Base-by-base conservation (phyloP, 2,329 filamentous ascomycete species). In the Botrytis galanthina region DNA sequence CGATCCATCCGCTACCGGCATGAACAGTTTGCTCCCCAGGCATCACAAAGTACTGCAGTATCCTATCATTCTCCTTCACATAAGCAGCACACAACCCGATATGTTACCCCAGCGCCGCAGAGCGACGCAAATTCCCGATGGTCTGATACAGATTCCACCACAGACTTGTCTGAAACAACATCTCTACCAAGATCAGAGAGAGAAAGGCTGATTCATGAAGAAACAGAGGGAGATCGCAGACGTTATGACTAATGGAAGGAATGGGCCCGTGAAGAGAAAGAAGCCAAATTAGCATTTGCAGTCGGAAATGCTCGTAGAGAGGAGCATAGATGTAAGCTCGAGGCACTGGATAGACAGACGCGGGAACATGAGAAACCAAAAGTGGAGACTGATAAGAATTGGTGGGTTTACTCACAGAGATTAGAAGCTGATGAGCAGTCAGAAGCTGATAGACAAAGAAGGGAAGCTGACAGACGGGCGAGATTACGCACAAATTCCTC, bases 331-430 rank as follows among this genome's bases (percentile, higher is more conserved):
- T n/a, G 14, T 51, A 51, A 5, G 5, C 48, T n/a, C 26, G 10
- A 51, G 48, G 26, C 6, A n/a, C 14, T 18, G 5, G n/a, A 54
- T 29, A 18, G 26, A 54, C n/a, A 54, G n/a, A 29, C 14, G 29
- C n/a, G 26, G 12, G 51, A 54, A 29, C 3, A 4, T 54, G n/a
- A 29, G 51, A 29, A 54, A 16, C 14, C 18, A 8, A 54, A 18
- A 29, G 3, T 16, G 6, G 10, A 14, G 0, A 1, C 22, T 26
- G 10, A 51, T n/a, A 51, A 26, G 4, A 4, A 6, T 14, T 0
- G 10, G 22, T n/a, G 22, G 48, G 44, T 46, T 46, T 22, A 4
- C 3, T 46, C 9, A 12, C 46, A 14, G 22, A 26, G 26, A 48
- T 10, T 26, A 0, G 12, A 54, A 54, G 48, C 26, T 29, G 48